Evolutionary conservation across 306 rosid genomes (phyloP).

Genomic region (Malus domestica): ASM211411v1 NC_041801.1:5782501-5783000

Average conservation of each 20-base stretch:
- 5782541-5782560: constrained; percentile 68
- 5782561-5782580: constrained; percentile 46
- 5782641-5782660: constrained; percentile 2
- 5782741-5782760: constrained; percentile 28
- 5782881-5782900: background rate
- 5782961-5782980: background rate
- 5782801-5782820: background rate
- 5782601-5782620: constrained; percentile 34
- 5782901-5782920: background rate
- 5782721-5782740: background rate
- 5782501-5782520: constrained; percentile 36
- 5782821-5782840: background rate
- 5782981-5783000: background rate
- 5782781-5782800: background rate
- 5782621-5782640: constrained; percentile 76
- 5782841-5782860: background rate
- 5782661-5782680: background rate
- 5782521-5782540: constrained; percentile 66
- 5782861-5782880: background rate
- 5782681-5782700: background rate
- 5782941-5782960: constrained; percentile 3
- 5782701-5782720: background rate
- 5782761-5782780: constrained; percentile 1
- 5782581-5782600: constrained; percentile 60
- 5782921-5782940: constrained; percentile 2